Evolutionary conservation across 2,329 filamentous ascomycete species (phyloP).

Genomic region (Neospermospora avenae): DNA sequence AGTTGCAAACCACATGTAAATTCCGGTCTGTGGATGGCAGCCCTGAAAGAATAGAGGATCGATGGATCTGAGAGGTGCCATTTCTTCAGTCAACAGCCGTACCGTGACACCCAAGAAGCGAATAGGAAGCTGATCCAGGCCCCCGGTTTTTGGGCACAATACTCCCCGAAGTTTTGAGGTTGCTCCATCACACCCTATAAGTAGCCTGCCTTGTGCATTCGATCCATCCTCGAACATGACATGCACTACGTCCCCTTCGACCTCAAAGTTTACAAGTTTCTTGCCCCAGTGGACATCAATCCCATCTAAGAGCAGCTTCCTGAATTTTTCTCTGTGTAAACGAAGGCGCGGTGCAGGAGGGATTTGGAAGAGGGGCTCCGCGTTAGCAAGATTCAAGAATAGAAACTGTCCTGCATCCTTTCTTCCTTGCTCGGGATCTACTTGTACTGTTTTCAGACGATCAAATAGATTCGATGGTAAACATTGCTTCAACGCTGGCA

Average conservation of each 20-base stretch:
- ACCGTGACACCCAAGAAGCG: constrained; percentile 47
- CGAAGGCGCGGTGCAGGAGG: constrained; percentile 45
- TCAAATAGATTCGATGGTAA: constrained; percentile 46
- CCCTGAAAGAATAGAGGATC: constrained; percentile 56
- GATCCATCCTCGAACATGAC: constrained; percentile 47
- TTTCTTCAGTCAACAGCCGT: constrained; percentile 40
- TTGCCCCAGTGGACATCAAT: constrained; percentile 48
- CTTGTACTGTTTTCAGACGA: constrained; percentile 48
- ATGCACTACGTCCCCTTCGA: constrained; percentile 36
- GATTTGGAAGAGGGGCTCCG: constrained; percentile 44
- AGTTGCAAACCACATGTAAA: constrained; percentile 47
- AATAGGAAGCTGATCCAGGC: constrained; percentile 42
- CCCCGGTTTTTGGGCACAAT: constrained; percentile 38
- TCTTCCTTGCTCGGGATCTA: constrained; percentile 49
- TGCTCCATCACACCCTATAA: constrained; percentile 51
- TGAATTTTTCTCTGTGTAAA: constrained; percentile 45
- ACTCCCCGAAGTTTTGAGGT: constrained; percentile 42
- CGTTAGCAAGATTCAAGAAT: constrained; percentile 54
- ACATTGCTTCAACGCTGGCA: constrained; percentile 48
- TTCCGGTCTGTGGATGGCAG: constrained; percentile 47
- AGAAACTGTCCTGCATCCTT: constrained; percentile 48
- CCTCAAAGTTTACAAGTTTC: constrained; percentile 35
- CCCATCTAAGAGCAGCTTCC: constrained; percentile 43
- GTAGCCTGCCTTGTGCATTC: constrained; percentile 40
- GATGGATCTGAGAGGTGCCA: constrained; percentile 42